Evolutionary conservation across 805 yeast genomes (phyloP), one percentile per base, ranked within the genome.

Genomic region (Huiozyma naganishii): DNA sequence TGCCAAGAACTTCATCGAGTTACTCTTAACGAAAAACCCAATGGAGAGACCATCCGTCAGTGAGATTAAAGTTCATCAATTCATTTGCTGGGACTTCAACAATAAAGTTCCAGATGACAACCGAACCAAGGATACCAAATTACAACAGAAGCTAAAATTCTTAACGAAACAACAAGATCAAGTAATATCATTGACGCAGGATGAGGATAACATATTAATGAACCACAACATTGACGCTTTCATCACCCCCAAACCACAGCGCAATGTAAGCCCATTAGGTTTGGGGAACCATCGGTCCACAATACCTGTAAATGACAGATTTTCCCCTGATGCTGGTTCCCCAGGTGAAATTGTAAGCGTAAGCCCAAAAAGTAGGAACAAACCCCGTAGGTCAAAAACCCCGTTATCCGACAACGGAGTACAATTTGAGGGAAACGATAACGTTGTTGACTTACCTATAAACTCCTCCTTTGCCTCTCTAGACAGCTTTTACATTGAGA

Each of bases 381-480:
- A 32, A n/a, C n/a, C 34, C n/a, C n/a, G 10, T 32, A 34, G 17
- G 8, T 34, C 37, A 3, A 34, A 13, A 13, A 13, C 12, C 10
- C 12, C 37, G 37, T 3, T 34, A 10, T 11, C 10, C 12, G 37
- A 34, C 37, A 30, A 30, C 33, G 4, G n/a, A 11, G n/a, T 8
- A 8, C n/a, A 11, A 3, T 30, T 9, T 30, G 33, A 30, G 4
- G 33, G 33, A 9, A 34, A 9, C 12, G 37, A 34, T 5, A 76
- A 81, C 12, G 72, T 77, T 36, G 83, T 83, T 36, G 73, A 83
- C 5, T 58, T 82, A 35, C 86, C 86, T 0, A 67, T 80, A 11
- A 80, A 77, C 48, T 84, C 83, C 36, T 80, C 88, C 48, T 82
- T 81, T 67, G 90, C 90, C 1, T 82, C 89, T 0, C 64, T 83